Evolutionary conservation across 306 rosid species (phyloP).

Genomic region (Argentina anserina): DNA sequence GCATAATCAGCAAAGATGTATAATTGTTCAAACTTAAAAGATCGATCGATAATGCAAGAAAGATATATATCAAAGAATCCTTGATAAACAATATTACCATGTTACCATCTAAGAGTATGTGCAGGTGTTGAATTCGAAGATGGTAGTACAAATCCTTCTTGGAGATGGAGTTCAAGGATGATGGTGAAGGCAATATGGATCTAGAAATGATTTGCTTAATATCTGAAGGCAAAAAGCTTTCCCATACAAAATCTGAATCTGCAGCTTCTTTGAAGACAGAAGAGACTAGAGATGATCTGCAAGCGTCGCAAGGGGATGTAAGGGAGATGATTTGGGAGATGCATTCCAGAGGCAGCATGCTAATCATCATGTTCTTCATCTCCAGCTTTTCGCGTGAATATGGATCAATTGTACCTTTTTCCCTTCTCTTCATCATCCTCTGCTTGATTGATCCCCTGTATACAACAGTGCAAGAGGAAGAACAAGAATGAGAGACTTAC

Average conservation of each 20-base stretch:
- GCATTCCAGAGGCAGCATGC: constrained; percentile 14
- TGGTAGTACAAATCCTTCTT: constrained; percentile 21
- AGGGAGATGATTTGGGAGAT: constrained; percentile 13
- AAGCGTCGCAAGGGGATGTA: constrained; percentile 24
- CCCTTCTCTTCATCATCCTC: neutral
- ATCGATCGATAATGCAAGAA: too few species aligned
- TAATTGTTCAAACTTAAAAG: too few species aligned
- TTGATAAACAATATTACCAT: constrained; percentile 10
- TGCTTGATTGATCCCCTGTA: neutral
- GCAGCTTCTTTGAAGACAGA: constrained; percentile 11
- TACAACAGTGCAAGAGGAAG: neutral
- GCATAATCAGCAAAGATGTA: neutral
- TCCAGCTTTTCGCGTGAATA: too few species aligned
- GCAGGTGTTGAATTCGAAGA: constrained; percentile 12
- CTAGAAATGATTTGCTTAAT: constrained; percentile 17
- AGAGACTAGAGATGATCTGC: constrained; percentile 16
- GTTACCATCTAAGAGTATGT: constrained; percentile 6
- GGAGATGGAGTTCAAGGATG: constrained; percentile 8
- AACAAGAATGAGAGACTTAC: neutral
- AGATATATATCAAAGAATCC: neutral
- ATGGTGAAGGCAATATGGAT: neutral
- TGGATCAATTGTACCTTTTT: neutral
- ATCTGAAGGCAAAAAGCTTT: constrained; percentile 23
- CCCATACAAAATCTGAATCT: constrained; percentile 21
- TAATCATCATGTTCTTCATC: neutral